Evolutionary conservation across 1,284 basidiomycete genomes (phyloP), one percentile per base, ranked within the genome.

Genomic region (Gymnopus androsaceus): DNA sequence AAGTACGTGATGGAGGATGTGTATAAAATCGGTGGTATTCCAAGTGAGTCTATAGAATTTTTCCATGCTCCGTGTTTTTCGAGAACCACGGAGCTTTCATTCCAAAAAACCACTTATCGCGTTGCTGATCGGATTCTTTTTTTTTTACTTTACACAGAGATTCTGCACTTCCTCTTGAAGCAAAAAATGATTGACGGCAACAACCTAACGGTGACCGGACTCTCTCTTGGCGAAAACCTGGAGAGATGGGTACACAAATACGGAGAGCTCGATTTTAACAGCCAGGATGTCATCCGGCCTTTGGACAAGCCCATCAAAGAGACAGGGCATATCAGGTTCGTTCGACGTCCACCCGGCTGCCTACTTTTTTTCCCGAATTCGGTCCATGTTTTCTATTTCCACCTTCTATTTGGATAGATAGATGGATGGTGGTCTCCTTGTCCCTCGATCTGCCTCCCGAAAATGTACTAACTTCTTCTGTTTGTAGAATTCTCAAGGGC

Each of bases 1-100:
- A 92, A 89, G 71, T 94, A 94, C 75, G 87, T 93, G 59, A 90
- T 93, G 88, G 92, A 94, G 69, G 89, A 95, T 67, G 83, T 96
- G 4, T 86, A 91, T 78, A 92, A 90, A 69, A 84, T 94, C 56
- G 93, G 93, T 52, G 93, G 93, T 49, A 92, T 91, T 61, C 93
- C 93, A 5, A 89, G 90, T 92, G 72, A 58, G 87, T 75, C 2
- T 6, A 36, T 28, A 30, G 52, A 50, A 11, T 19, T 48, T 25
- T 37, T 48, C 33, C 14, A 7, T 28, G 28, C 19, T 46, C 28
- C 14, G 34, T 5, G 15, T 37, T 12, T 28, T 50, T 50, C 48
- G 33, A 50, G 48, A 50, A 50, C 38, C 48, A 50, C 48, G 48
- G 36, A 50, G 34, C 48, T 36, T 50, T 50, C 44, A 46, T 49